A percentile compares a stretch with the other conserved stretches of the same genome.
These are phyloP conservation scores for Amphibolis antarctica DNA, from an alignment of 106 monocot genomes.

Conservation along the genomic window DNA sequence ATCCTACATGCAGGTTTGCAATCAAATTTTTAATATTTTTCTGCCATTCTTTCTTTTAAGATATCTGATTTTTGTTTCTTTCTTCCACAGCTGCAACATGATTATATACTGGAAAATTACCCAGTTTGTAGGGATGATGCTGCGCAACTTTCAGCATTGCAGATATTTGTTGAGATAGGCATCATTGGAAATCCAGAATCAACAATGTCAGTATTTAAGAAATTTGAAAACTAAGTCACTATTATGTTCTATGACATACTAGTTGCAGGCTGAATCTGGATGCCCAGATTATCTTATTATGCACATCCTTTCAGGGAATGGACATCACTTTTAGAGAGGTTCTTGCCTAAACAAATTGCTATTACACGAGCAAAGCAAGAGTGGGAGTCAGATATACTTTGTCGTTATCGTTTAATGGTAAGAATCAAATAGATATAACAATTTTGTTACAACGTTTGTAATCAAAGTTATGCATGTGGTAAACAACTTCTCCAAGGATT, in stretches of 20 bases:
- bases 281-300: too few species aligned
- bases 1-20: conserved; percentile 84
- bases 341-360: conserved; percentile 90
- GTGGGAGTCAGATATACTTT: conserved; percentile 91
- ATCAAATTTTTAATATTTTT: neutral
- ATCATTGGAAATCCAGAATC: conserved; percentile 67
- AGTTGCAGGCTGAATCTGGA: neutral
- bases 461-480: too few species aligned
- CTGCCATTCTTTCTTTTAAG: neutral
- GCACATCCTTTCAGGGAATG: conserved; percentile 59
- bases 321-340: conserved; percentile 86
- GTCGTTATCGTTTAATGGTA: conserved; percentile 76
- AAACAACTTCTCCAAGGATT: too few species aligned
- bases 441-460: too few species aligned
- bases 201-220: conserved; percentile 54
- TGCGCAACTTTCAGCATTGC: conserved; percentile 82
- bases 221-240: neutral
- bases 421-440: conserved; percentile 1
- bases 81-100: conserved; percentile 81
- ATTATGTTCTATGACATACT: neutral
- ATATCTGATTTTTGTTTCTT: neutral
- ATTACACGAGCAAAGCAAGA: conserved; percentile 80
- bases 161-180: conserved; percentile 91
- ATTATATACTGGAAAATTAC: conserved; percentile 95
- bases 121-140: conserved; percentile 97